phyloP scores from a whole-genome alignment of 2,329 filamentous ascomycete genomes.

The Phyllosticta paracitricarpa region DNA sequence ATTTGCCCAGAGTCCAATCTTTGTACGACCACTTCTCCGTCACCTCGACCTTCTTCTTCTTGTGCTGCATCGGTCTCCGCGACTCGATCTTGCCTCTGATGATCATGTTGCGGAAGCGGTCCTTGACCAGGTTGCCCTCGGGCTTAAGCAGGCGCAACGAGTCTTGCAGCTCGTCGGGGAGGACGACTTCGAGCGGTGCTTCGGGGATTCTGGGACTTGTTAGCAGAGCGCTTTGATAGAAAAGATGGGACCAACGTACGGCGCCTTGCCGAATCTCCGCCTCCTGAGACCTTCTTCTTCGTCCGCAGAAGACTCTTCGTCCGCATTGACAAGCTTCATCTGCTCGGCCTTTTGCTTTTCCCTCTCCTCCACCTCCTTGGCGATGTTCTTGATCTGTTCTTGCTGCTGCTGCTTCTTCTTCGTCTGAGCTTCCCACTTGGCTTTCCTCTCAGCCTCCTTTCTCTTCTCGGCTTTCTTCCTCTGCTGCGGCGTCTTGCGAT shows the following conservation, averaged over 20 bases:
- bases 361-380: slow-evolving; percentile 50
- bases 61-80: slow-evolving; percentile 69
- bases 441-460: slow-evolving; percentile 73
- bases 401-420: slow-evolving; percentile 65
- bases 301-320: slow-evolving; percentile 25
- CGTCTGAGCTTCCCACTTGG: slow-evolving; percentile 65
- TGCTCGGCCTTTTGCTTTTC: slow-evolving; percentile 36
- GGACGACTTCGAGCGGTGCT: slow-evolving; percentile 42
- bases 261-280: slow-evolving; percentile 60
- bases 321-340: slow-evolving; percentile 19
- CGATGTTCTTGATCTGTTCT: slow-evolving; percentile 60
- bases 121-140: slow-evolving; percentile 89
- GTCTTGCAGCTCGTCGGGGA: slow-evolving; percentile 41
- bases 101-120: slow-evolving; percentile 81
- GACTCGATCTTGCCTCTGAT: slow-evolving; percentile 83
- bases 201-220: slow-evolving; percentile 53
- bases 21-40: slow-evolving; percentile 99
- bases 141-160: slow-evolving; percentile 55
- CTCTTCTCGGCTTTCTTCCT: slow-evolving; percentile 79
- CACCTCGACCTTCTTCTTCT: slow-evolving; percentile 67
- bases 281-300: slow-evolving; percentile 47
- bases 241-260: slow-evolving; percentile 19
- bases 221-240: not conserved
- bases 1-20: slow-evolving; percentile 58
- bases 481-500: slow-evolving; percentile 77